Conservation (phyloP, 2,329 filamentous ascomycete species). For the Penicillium psychrosexuale region DNA sequence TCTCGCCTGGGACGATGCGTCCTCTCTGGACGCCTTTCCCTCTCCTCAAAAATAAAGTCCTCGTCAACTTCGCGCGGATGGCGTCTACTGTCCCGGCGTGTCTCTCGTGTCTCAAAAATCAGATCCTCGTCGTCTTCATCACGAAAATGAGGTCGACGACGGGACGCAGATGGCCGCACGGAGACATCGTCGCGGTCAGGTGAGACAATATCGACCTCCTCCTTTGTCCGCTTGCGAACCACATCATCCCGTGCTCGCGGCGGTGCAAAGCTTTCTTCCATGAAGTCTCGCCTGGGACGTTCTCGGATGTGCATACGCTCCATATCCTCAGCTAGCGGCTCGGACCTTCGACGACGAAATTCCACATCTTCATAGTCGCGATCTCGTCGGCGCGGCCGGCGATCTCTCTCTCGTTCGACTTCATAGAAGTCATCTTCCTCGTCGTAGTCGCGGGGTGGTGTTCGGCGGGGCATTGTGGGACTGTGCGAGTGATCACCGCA, state of each 20-base stretch:
- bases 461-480: slow-evolving; percentile 32
- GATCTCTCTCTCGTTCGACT: slow-evolving; percentile 27
- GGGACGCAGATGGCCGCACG: not conserved
- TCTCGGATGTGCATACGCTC: slow-evolving; percentile 43
- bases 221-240: slow-evolving; percentile 28
- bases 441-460: slow-evolving; percentile 28
- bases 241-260: slow-evolving; percentile 31
- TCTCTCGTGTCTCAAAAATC: not conserved
- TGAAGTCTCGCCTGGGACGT: slow-evolving; percentile 32
- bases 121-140: slow-evolving; percentile 33
- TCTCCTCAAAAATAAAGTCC: slow-evolving; percentile 34
- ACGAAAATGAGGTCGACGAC: slow-evolving; percentile 12
- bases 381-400: slow-evolving; percentile 24
- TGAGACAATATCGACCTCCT: slow-evolving; percentile 18
- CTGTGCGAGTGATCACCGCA: not conserved
- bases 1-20: too few species aligned
- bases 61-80: slow-evolving; percentile 17
- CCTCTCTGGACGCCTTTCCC: not conserved
- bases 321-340: slow-evolving; percentile 45
- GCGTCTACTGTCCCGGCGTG: not conserved
- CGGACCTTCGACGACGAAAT: slow-evolving; percentile 30
- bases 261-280: slow-evolving; percentile 33
- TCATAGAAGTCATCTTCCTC: slow-evolving; percentile 31
- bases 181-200: slow-evolving; percentile 16
- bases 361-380: slow-evolving; percentile 30